A percentile compares a stretch with the other conserved stretches of the same genome.
Evolutionary conservation across 495 filamentous ascomycete genomes (phyloP).

Genomic region (Xylaria scruposa): DNA sequence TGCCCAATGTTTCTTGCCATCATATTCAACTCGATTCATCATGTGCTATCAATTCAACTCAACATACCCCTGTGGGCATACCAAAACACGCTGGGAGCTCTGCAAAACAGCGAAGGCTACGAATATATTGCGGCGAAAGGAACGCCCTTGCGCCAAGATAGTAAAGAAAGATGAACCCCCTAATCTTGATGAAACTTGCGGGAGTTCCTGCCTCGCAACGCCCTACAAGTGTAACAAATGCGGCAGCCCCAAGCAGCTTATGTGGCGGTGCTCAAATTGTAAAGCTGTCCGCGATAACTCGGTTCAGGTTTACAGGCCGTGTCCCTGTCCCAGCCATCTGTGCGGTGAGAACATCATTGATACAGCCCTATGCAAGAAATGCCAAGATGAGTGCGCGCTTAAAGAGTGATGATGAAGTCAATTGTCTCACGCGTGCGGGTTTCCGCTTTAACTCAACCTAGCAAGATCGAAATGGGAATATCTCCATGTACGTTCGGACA

Average conservation of each 20-base stretch:
- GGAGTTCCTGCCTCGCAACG: not conserved
- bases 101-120: constrained; percentile 14
- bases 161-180: not conserved
- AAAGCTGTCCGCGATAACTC: not conserved
- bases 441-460: not conserved
- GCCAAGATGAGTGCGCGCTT: not conserved
- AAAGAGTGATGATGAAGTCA: not conserved
- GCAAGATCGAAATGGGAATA: not conserved
- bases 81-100: not conserved
- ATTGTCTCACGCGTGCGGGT: not conserved
- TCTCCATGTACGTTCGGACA: too few species aligned
- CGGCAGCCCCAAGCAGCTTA: constrained; percentile 1
- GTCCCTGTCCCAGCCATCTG: constrained; percentile 1
- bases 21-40: not conserved
- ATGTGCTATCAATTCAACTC: constrained; percentile 13
- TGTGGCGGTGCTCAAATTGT: constrained; percentile 13
- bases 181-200: constrained; percentile 1
- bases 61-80: constrained; percentile 18
- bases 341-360: not conserved
- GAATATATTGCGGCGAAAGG: not conserved
- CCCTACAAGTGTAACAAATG: constrained; percentile 25
- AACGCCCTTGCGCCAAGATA: not conserved
- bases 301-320: not conserved
- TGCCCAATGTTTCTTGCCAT: not conserved
- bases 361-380: not conserved